These are phyloP conservation scores for Leccinum subrobustum DNA, from an alignment of 1,284 basidiomycete genomes.

Conservation along the genomic window DNA sequence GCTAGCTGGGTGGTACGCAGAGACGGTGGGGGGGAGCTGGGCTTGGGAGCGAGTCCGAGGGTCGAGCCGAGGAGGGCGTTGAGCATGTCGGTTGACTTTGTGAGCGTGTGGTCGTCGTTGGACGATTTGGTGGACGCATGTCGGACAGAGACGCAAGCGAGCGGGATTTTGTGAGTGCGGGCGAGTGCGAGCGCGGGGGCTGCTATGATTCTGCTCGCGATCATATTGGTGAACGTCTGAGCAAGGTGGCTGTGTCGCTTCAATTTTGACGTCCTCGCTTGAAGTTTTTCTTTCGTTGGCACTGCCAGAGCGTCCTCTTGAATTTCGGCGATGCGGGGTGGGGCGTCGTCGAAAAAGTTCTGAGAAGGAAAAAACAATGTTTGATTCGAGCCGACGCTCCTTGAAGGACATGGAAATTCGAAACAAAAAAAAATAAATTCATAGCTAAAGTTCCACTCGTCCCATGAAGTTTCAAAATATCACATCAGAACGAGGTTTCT, in stretches of 20 bases:
- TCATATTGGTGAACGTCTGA: slow-evolving; percentile 22
- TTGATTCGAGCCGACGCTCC: too few relatives aligned
- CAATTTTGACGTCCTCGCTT: too few relatives aligned
- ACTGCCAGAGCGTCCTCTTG: too few relatives aligned
- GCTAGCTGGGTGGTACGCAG: not conserved
- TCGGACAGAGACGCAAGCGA: slow-evolving; percentile 1
- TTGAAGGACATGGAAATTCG: too few relatives aligned
- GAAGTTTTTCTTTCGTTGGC: not conserved
- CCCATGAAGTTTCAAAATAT: too few relatives aligned
- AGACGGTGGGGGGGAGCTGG: not conserved
- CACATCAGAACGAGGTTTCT: not conserved
- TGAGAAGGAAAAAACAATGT: too few relatives aligned
- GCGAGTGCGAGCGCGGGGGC: slow-evolving; percentile 2
- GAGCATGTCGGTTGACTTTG: slow-evolving; percentile 25
- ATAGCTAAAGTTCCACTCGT: too few relatives aligned
- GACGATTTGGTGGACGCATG: slow-evolving; percentile 18
- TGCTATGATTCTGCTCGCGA: slow-evolving; percentile 4
- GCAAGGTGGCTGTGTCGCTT: not conserved
- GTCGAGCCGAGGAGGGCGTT: slow-evolving; percentile 23
- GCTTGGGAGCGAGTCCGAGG: slow-evolving; percentile 8
- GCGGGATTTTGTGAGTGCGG: not conserved
- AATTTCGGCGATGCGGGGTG: too few relatives aligned
- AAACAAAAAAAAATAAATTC: too few relatives aligned
- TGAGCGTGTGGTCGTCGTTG: slow-evolving; percentile 23
- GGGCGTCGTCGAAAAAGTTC: too few relatives aligned